Conservation (phyloP, 1,284 basidiomycete species). For the Xerocomus cyaneibrunnescens region DNA sequence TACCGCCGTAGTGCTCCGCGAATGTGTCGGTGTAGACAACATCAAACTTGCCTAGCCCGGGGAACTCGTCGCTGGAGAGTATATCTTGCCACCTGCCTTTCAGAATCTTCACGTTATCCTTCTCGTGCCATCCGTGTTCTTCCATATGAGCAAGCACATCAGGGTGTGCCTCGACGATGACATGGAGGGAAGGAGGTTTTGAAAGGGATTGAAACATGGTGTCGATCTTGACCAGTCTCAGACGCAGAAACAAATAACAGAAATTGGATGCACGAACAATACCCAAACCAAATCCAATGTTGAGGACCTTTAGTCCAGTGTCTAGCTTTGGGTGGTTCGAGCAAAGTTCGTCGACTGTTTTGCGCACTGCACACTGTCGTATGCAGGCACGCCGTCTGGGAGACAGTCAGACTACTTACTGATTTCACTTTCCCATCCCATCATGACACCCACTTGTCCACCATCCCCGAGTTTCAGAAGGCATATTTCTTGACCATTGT, state of each 20-base stretch:
- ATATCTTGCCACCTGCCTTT: constrained; percentile 94
- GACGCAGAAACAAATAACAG: constrained; percentile 4
- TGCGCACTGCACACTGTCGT: constrained; percentile 51
- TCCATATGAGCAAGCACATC: constrained; percentile 85
- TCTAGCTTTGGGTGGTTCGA: constrained; percentile 47
- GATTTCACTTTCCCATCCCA: constrained; percentile 90
- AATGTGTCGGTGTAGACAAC: constrained; percentile 96
- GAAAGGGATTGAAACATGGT: constrained; percentile 71
- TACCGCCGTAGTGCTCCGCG: constrained; percentile 81
- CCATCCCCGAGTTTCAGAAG: constrained; percentile 67
- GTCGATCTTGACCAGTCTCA: constrained; percentile 63
- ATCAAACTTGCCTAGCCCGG: constrained; percentile 74
- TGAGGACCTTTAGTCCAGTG: constrained; percentile 70
- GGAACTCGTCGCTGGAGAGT: constrained; percentile 55
- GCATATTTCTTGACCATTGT: constrained; percentile 80
- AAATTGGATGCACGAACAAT: constrained; percentile 57
- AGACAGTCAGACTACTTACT: constrained; percentile 46
- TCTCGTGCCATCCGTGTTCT: constrained; percentile 71
- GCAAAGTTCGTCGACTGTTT: constrained; percentile 67
- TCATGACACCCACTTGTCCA: constrained; percentile 88
- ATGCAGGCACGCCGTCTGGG: constrained; percentile 7
- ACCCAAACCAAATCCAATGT: constrained; percentile 94
- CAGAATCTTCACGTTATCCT: constrained; percentile 77
- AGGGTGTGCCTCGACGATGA: constrained; percentile 95
- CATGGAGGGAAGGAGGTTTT: constrained; percentile 68